Evolutionary conservation across 129 eudicot species (phyloP).

Genomic region (Helianthus tuberosus): DNA sequence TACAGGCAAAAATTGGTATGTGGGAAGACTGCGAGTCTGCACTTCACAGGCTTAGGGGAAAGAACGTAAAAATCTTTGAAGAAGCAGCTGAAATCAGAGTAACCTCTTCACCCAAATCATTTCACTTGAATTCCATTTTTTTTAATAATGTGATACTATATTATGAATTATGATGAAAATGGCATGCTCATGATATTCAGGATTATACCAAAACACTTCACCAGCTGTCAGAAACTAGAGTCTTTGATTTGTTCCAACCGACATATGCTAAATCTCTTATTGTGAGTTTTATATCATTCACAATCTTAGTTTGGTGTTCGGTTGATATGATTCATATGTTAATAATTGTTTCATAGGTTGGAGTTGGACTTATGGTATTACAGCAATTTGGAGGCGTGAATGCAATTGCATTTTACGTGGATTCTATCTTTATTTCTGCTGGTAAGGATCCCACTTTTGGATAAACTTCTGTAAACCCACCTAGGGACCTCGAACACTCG

Average conservation of each 20-base stretch:
- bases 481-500: too few relatives aligned
- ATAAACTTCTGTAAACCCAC: too few relatives aligned
- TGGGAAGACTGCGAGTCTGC: conserved; percentile 60
- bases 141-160: too few relatives aligned
- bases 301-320: too few relatives aligned
- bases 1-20: conserved; percentile 62
- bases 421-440: conserved; percentile 75
- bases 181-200: conserved; percentile 31
- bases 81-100: conserved; percentile 83
- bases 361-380: conserved; percentile 83
- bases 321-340: too few relatives aligned
- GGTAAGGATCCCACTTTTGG: conserved; percentile 42
- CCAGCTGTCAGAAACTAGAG: conserved; percentile 43
- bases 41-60: conserved; percentile 64
- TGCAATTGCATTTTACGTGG: conserved; percentile 78
- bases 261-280: conserved; percentile 73
- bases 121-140: not conserved
- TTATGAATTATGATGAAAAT: not conserved
- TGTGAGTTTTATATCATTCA: conserved; percentile 40
- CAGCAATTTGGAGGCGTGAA: conserved; percentile 87
- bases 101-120: conserved; percentile 13
- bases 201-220: conserved; percentile 74
- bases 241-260: conserved; percentile 62
- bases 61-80: conserved; percentile 49
- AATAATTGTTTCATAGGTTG: conserved; percentile 41